A percentile compares a stretch with the other conserved stretches of the same genome.
Evolutionary conservation across 192 early-diverging fungal genomes (phyloP).

Genomic region (Pilaira anomala): DNA sequence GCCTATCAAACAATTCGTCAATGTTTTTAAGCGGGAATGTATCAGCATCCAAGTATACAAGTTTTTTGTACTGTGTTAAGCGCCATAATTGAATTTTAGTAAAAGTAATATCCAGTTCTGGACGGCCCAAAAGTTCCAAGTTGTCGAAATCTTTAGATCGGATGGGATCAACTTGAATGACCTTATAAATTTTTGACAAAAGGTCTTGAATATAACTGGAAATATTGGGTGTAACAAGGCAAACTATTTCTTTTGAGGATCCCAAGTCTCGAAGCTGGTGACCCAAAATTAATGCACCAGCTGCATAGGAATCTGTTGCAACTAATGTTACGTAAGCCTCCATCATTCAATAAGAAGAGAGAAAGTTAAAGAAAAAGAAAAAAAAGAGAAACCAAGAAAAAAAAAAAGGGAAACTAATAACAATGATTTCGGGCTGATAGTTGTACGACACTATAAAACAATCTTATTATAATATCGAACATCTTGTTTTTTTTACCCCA

Average conservation of each 20-base stretch:
- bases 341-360: conserved; percentile 15
- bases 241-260: conserved; percentile 61
- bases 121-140: conserved; percentile 75
- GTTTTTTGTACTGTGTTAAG: conserved; percentile 63
- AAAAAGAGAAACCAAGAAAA: background rate
- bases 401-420: background rate
- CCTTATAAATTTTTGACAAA: conserved; percentile 64
- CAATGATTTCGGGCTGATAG: background rate
- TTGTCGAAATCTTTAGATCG: conserved; percentile 59
- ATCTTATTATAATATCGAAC: no score
- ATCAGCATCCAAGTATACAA: conserved; percentile 88
- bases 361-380: background rate
- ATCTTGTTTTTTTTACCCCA: no score
- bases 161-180: conserved; percentile 68
- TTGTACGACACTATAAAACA: no score
- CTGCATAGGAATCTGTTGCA: conserved; percentile 80
- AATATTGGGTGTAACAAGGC: conserved; percentile 65
- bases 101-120: conserved; percentile 85
- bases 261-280: conserved; percentile 68
- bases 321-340: conserved; percentile 84
- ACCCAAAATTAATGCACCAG: conserved; percentile 78
- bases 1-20: conserved; percentile 74
- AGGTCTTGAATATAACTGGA: conserved; percentile 46
- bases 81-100: conserved; percentile 90
- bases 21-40: conserved; percentile 80